Conservation (phyloP, 2,329 filamentous ascomycete species). For the Massarina eburnea region DNA sequence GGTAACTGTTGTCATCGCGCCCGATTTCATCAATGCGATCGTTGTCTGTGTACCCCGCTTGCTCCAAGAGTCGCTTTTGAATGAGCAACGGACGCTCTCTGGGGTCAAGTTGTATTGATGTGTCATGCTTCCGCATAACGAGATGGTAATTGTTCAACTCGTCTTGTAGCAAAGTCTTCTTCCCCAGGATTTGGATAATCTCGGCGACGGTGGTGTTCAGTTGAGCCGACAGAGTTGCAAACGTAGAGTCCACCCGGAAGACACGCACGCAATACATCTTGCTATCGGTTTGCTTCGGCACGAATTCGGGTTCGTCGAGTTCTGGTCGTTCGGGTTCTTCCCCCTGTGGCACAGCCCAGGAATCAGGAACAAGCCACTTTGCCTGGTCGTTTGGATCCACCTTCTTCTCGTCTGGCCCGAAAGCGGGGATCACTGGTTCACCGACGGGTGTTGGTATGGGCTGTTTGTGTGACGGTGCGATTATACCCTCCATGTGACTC, state of each 20-base stretch:
- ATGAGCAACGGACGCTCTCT: slow-evolving; percentile 84
- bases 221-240: slow-evolving; percentile 84
- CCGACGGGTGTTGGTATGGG: slow-evolving; percentile 67
- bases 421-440: slow-evolving; percentile 50
- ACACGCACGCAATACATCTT: slow-evolving; percentile 89
- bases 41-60: slow-evolving; percentile 84
- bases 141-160: slow-evolving; percentile 94
- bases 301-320: slow-evolving; percentile 67
- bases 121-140: slow-evolving; percentile 88
- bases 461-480: slow-evolving; percentile 60
- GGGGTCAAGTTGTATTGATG: slow-evolving; percentile 76
- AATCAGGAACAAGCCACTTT: slow-evolving; percentile 91
- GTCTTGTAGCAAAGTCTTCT: slow-evolving; percentile 91
- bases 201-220: slow-evolving; percentile 84
- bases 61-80: slow-evolving; percentile 86
- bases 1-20: slow-evolving; percentile 94
- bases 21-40: slow-evolving; percentile 92
- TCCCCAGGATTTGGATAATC: slow-evolving; percentile 84
- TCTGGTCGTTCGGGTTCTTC: slow-evolving; percentile 63
- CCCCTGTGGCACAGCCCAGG: slow-evolving; percentile 85
- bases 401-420: slow-evolving; percentile 43
- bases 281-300: slow-evolving; percentile 70
- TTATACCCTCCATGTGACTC: slow-evolving; percentile 86
- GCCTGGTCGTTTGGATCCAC: slow-evolving; percentile 49
- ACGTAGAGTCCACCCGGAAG: slow-evolving; percentile 90